Percentiles rank a stretch among this genome's conserved stretches.
These are phyloP conservation scores for Aechmea fasciata DNA, from an alignment of 176 grass and related monocot genomes.

Conservation along the genomic window DNA sequence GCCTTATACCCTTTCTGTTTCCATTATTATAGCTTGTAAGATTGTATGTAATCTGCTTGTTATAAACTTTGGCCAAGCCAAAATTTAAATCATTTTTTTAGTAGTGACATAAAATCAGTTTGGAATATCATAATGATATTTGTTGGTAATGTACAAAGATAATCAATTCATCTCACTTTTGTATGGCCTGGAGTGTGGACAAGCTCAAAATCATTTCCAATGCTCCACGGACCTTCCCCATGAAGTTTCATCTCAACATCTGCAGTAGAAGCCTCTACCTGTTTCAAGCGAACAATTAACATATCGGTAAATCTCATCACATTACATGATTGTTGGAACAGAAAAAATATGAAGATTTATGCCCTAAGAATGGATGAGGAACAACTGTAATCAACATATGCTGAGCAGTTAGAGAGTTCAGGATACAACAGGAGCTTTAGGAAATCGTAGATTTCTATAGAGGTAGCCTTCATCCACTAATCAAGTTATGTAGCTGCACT, in stretches of 20 bases:
- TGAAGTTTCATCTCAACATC: slow-evolving; percentile 69
- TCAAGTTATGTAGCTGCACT: too few species aligned
- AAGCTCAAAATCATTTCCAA: slow-evolving; percentile 54
- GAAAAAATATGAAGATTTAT: background rate
- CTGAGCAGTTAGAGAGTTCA: too few species aligned
- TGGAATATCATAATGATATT: background rate
- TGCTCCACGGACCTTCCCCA: slow-evolving; percentile 77
- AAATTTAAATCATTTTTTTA: background rate
- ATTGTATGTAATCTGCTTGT: too few species aligned
- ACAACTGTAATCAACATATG: background rate
- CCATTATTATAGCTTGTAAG: background rate
- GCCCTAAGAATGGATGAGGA: background rate
- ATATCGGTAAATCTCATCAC: background rate
- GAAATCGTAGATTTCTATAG: too few species aligned
- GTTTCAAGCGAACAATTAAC: slow-evolving; percentile 7
- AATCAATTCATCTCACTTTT: slow-evolving; percentile 35
- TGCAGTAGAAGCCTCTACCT: slow-evolving; percentile 47
- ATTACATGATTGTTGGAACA: background rate
- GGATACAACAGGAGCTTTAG: too few species aligned
- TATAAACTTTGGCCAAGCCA: too few species aligned
- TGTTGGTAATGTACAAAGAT: background rate
- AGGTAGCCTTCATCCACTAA: too few species aligned
- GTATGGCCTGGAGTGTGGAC: slow-evolving; percentile 84
- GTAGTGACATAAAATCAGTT: background rate
- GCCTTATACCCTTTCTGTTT: background rate